A percentile compares a stretch with the other conserved stretches of the same genome.
Conservation (phyloP, 2,329 filamentous ascomycete genomes). For the Zymoseptoria pseudotritici region DNA sequence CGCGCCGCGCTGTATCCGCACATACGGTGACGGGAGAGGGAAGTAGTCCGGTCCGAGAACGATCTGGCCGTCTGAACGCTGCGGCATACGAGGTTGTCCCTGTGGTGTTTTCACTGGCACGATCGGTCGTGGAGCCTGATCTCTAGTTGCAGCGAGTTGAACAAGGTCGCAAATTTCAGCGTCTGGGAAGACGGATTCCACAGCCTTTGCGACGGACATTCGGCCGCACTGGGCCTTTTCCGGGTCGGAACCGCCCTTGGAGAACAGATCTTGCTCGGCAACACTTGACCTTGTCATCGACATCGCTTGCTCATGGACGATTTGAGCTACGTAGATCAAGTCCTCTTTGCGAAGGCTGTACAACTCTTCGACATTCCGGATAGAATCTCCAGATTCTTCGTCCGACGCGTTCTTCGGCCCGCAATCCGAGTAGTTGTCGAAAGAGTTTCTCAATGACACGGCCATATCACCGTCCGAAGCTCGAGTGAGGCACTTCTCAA, state of each 20-base stretch:
- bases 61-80: constrained; percentile 23
- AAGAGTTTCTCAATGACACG: neutral
- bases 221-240: too few species aligned
- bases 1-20: constrained; percentile 65
- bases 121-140: constrained; percentile 12
- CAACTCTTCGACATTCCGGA: constrained; percentile 8
- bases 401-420: neutral
- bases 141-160: constrained; percentile 22
- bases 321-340: constrained; percentile 27
- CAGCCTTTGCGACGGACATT: neutral
- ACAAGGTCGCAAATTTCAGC: constrained; percentile 19
- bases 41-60: constrained; percentile 41
- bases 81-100: constrained; percentile 26
- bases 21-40: constrained; percentile 58
- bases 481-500: neutral
- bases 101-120: constrained; percentile 14
- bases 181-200: constrained; percentile 11
- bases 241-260: neutral
- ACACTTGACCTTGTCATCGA: neutral
- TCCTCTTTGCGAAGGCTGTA: constrained; percentile 23
- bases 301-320: constrained; percentile 27
- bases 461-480: neutral
- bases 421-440: neutral
- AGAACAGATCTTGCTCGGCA: neutral
- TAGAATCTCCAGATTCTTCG: constrained; percentile 2